Base-by-base conservation (phyloP, 2,329 filamentous ascomycete genomes). In the Trichoderma sp. region DNA sequence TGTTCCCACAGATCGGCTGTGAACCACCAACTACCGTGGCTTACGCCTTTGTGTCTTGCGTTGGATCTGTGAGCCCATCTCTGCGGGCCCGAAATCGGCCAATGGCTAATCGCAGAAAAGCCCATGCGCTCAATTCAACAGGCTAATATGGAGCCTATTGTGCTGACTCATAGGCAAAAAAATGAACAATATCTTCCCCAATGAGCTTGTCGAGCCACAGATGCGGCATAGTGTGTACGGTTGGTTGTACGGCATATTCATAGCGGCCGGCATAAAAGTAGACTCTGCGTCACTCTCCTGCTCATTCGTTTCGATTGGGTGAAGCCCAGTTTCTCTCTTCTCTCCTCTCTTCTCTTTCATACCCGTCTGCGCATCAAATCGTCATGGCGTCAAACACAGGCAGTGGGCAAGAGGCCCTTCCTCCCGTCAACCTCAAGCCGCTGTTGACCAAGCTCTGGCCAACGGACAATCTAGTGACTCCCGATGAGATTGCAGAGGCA, bases 401-500 rank as follows among this genome's bases (percentile, higher is more conserved):
- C 68, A 37, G 51, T 32, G 66, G 69, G 52, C 74, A 77, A 67
- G 73, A 75, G 65, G 72, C 68, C 70, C 76, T 80, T 46, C 75
- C 77, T 54, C 74, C 75, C 37, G 74, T 87, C 75, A 84, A 88
- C 74, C 91, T 94, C 79, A 91, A 91, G 72, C 88, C 89, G 49
- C 83, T 95, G 37, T 86, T 95, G 69, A 89, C 89, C 76, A 87
- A 91, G 69, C 84, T 95, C 54, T 93, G 91, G 90, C 90, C 86
- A 34, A 76, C 83, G 52, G 73, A 77, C 81, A 70, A 80, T 75
- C 77, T 80, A 18, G 90, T 94, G 67, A 88, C 89, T 18, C 89
- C 94, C 14, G 84, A 88, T 61, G 93, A 97, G 78, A 96, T 99
- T 78, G 93, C 95, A 70, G 86, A 90, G n/a, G 94, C 95, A 66